Evolutionary conservation across 257 asterid species (phyloP).

Genomic region (Solanum clarkiae): DNA sequence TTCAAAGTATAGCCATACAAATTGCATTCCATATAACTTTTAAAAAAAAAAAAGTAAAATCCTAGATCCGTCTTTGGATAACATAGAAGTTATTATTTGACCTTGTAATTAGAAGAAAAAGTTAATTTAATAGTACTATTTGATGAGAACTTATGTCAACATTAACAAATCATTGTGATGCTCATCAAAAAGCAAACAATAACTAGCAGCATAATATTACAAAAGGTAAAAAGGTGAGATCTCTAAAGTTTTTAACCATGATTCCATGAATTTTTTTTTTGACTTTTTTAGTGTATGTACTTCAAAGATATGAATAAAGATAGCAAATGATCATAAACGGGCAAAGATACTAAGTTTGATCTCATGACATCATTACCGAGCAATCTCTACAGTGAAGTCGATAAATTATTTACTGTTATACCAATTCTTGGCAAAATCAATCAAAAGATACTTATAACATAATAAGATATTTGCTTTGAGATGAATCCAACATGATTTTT

Average conservation of each 20-base stretch:
- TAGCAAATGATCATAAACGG: background rate
- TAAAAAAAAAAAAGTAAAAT: too few relatives aligned
- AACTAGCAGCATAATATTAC: too few relatives aligned
- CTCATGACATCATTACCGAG: background rate
- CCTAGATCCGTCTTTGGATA: too few relatives aligned
- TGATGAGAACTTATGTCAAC: background rate
- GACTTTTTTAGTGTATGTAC: background rate
- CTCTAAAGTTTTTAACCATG: too few relatives aligned
- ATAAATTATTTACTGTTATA: background rate
- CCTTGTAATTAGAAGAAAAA: background rate
- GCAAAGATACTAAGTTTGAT: background rate
- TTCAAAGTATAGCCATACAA: too few relatives aligned
- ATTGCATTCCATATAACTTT: too few relatives aligned
- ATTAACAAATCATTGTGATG: background rate
- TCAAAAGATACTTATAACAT: too few relatives aligned
- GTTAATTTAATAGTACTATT: background rate
- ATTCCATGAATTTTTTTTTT: too few relatives aligned
- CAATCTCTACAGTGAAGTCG: background rate
- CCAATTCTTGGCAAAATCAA: too few relatives aligned
- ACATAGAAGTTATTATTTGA: background rate
- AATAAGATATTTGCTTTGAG: too few relatives aligned
- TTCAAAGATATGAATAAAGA: background rate
- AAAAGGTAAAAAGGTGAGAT: too few relatives aligned
- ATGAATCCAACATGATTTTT: background rate
- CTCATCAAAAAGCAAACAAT: background rate